Evolutionary conservation across 495 filamentous ascomycete genomes (phyloP).

Genomic region (Aspergillus haitiensis): DNA sequence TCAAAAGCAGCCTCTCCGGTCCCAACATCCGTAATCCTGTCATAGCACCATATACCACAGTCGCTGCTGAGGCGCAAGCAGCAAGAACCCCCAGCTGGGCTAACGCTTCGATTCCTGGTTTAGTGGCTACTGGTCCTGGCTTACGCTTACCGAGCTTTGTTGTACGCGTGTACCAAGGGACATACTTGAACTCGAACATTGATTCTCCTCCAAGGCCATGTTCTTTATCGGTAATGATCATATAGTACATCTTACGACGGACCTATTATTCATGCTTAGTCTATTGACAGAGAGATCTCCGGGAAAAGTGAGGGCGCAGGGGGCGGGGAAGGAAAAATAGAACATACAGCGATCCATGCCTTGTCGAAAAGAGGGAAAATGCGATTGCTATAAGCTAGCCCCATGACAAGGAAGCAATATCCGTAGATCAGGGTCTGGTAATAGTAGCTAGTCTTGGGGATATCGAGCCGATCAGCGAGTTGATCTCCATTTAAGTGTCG

Average conservation of each 20-base stretch:
- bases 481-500: slow-evolving; percentile 69
- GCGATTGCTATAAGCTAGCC: slow-evolving; percentile 54
- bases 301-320: background rate
- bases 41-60: slow-evolving; percentile 25
- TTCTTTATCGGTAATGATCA: slow-evolving; percentile 55
- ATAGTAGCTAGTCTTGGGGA: slow-evolving; percentile 55
- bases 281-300: background rate
- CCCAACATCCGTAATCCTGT: slow-evolving; percentile 28
- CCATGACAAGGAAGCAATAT: slow-evolving; percentile 66
- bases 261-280: slow-evolving; percentile 22
- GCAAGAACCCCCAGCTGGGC: slow-evolving; percentile 33
- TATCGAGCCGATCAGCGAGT: slow-evolving; percentile 58
- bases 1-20: slow-evolving; percentile 13
- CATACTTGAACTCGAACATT: slow-evolving; percentile 64
- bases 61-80: slow-evolving; percentile 23
- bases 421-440: slow-evolving; percentile 62
- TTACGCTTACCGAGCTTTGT: slow-evolving; percentile 36
- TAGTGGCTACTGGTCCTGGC: slow-evolving; percentile 22
- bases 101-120: slow-evolving; percentile 31
- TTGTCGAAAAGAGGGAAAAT: slow-evolving; percentile 58
- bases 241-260: slow-evolving; percentile 55
- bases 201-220: slow-evolving; percentile 58
- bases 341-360: slow-evolving; percentile 52
- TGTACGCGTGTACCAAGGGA: slow-evolving; percentile 50
- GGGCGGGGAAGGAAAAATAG: background rate